A percentile compares a stretch with the other conserved stretches of the same genome.
Conservation (phyloP, 139 green algal species). For the Volvox africanus region DNA sequence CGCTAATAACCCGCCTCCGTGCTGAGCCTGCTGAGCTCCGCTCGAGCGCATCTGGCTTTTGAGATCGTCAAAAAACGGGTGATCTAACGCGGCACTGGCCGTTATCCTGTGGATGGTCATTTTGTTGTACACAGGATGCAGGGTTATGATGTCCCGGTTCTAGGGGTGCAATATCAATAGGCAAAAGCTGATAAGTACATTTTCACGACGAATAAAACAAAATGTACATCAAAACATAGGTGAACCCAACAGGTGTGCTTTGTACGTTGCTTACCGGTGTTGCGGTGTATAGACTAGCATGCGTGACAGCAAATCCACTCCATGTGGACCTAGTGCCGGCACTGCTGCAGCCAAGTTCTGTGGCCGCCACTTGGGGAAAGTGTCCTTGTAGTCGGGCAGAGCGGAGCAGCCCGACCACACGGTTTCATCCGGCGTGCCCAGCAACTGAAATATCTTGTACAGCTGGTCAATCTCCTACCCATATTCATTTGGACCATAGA, state of each 20-base stretch:
- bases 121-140: too few species aligned
- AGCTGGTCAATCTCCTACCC: constrained; percentile 90
- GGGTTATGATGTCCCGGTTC: too few species aligned
- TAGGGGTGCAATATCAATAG: too few species aligned
- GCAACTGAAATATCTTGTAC: constrained; percentile 91
- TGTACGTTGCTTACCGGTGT: constrained; percentile 28
- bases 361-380: constrained; percentile 76
- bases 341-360: constrained; percentile 66
- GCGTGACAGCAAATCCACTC: constrained; percentile 81
- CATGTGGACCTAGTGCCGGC: constrained; percentile 72
- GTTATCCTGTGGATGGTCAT: constrained; percentile 65
- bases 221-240: too few species aligned
- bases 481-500: too few species aligned
- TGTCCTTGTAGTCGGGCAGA: constrained; percentile 87
- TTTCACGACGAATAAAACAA: too few species aligned
- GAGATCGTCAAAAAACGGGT: constrained; percentile 87
- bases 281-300: constrained; percentile 80
- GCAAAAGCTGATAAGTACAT: too few species aligned
- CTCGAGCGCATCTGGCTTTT: constrained; percentile 13
- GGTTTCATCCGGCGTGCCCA: constrained; percentile 89
- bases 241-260: too few species aligned
- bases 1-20: background rate
- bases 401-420: constrained; percentile 72
- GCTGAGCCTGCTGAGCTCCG: background rate
- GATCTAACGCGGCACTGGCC: constrained; percentile 72